Base-by-base conservation (phyloP, 257 asterid species). In the Sherardia arvensis region DNA sequence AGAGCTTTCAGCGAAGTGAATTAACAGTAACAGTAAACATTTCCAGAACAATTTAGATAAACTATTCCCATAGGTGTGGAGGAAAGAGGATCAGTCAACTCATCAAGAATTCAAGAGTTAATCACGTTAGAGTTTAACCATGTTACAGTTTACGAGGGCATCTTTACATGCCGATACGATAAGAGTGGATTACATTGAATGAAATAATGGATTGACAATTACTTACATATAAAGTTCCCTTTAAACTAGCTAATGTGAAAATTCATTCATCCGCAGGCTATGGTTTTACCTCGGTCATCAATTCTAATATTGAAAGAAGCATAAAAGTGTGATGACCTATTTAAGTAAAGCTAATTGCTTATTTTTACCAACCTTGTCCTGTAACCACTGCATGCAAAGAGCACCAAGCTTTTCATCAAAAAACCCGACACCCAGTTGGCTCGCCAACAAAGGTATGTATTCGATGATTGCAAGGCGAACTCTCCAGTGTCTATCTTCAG, bases 401-500 rank as follows among this genome's bases (percentile, higher is more conserved):
- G 90, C 93, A 58, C 95, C 95, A 25, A 87, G 86, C 75, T 87
- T 87, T 66, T 87, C 93, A 64, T 87, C 95, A 40, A 87, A 87
- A 81, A 87, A 87, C 2, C 93, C 90, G 30, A 87, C 85, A 62
- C 93, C 95, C 65, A 87, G 67, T 51, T 87, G 95, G 69, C 95
- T 87, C 30, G 95, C 95, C 80, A 87, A 76, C 61, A 87, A 73
- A 67, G 95, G 95, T 67, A 87, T 87, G 72, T 87, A 87, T 72
- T 87, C 95, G 15, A 87, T 87, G 59, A 87, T 87, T 68, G 95
- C 95, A 34, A 87, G 93, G 26, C 95, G 83, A 56, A 87, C 95
- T 67, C 95, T 78, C 95, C 95, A 87, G 69, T 87, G 95, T 73
- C 95, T 84, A 77, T 87, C 95, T 73, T 87, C 95, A 25, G 95